Conservation (phyloP, 495 filamentous ascomycete genomes). For the Penicillium roqueforti region DNA sequence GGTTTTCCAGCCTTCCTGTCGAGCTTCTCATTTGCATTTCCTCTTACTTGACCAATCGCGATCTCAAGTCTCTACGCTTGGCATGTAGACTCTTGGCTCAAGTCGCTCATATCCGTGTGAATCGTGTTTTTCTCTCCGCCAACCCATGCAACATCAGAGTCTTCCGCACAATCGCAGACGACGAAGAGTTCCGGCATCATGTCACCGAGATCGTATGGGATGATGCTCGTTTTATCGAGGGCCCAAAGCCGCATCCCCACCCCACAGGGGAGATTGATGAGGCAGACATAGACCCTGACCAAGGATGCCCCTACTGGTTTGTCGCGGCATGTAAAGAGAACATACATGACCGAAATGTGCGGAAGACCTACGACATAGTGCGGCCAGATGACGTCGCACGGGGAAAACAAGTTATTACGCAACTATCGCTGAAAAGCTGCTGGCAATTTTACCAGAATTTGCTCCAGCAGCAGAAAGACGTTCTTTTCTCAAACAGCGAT, state of each 20-base stretch:
- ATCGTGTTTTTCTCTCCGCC: conserved; percentile 16
- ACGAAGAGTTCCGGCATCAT: conserved; percentile 10
- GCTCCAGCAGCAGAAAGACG: conserved; percentile 17
- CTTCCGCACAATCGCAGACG: conserved; percentile 11
- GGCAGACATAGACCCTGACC: neutral
- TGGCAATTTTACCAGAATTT: conserved; percentile 22
- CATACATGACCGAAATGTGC: conserved; percentile 5
- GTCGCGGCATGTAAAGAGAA: conserved; percentile 16
- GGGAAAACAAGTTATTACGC: conserved; percentile 8
- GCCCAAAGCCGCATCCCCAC: neutral
- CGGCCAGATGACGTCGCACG: conserved; percentile 15
- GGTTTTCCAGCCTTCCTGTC: neutral
- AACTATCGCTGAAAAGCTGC: conserved; percentile 12
- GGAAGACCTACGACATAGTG: conserved; percentile 13
- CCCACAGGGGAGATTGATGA: too few species aligned
- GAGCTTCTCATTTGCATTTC: neutral
- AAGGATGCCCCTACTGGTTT: conserved; percentile 24
- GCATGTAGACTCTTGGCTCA: conserved; percentile 8
- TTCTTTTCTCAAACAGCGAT: neutral
- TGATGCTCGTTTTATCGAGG: conserved; percentile 10
- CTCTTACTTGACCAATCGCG: conserved; percentile 6
- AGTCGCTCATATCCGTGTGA: conserved; percentile 7
- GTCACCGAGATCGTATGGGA: conserved; percentile 18
- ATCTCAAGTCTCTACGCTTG: conserved; percentile 13
- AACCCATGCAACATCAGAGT: conserved; percentile 14